Conservation (phyloP, 345 rosid species). For the Salix suchowensis region DNA sequence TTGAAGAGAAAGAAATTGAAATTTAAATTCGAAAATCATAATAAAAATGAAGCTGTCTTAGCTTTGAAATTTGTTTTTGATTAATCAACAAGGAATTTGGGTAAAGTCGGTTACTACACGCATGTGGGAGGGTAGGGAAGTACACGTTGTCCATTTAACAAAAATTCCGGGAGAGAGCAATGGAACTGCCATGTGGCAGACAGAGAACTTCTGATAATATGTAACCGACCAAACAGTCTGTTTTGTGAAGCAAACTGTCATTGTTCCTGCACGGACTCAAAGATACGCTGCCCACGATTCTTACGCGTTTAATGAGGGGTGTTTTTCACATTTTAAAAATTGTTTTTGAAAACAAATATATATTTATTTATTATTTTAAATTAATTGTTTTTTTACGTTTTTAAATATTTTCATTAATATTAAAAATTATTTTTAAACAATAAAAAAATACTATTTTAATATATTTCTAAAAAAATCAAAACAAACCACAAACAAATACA, state of each 20-base stretch:
- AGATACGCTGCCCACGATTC: too few relatives aligned
- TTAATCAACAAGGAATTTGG: not conserved
- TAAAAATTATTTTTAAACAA: too few relatives aligned
- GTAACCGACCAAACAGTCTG: not conserved
- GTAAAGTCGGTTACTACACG: not conserved
- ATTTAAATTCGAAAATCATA: not conserved
- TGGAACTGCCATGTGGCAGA: slow-evolving; percentile 23
- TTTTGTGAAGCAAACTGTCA: not conserved
- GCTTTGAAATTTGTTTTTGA: not conserved
- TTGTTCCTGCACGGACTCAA: not conserved
- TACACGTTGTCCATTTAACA: not conserved
- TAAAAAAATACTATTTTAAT: too few relatives aligned
- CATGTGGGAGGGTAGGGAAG: not conserved
- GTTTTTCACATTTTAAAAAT: too few relatives aligned
- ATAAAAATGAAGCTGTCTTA: too few relatives aligned
- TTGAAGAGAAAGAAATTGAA: not conserved
- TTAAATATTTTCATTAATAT: too few relatives aligned
- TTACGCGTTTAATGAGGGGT: too few relatives aligned
- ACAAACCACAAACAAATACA: too few relatives aligned
- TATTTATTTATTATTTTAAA: too few relatives aligned
- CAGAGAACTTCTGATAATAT: not conserved
- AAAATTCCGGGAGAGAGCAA: not conserved
- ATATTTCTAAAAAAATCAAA: too few relatives aligned
- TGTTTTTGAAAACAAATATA: too few relatives aligned
- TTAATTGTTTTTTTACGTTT: too few relatives aligned